Conservation (phyloP, 176 grass and related monocot genomes). For the Juncus effusus region DNA sequence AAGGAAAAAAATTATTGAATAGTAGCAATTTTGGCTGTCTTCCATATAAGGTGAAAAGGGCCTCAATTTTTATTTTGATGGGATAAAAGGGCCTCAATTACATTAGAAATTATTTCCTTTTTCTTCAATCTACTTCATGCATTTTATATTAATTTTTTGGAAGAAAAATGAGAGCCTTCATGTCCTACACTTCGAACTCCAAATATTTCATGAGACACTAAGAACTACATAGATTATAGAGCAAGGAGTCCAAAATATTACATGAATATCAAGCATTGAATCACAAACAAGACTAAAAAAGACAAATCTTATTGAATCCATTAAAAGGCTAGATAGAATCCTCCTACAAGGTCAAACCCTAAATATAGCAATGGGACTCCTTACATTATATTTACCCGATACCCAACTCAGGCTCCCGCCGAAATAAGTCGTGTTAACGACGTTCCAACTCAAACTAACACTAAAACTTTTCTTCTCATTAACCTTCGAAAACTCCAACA, state of each 20-base stretch:
- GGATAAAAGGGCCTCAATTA: no score
- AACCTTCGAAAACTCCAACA: slow-evolving; percentile 45
- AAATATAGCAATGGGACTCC: slow-evolving; percentile 54
- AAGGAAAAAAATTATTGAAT: no score
- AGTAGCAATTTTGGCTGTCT: no score
- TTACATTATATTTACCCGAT: slow-evolving; percentile 35
- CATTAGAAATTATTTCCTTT: no score
- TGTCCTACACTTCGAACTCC: no score
- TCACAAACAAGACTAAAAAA: background rate
- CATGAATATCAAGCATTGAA: background rate
- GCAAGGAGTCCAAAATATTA: background rate
- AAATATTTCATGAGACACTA: no score
- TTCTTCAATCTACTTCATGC: no score
- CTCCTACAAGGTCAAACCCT: background rate
- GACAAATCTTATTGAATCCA: background rate
- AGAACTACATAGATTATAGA: no score
- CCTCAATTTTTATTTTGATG: no score
- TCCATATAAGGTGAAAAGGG: no score
- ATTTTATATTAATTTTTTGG: no score
- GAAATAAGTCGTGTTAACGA: slow-evolving; percentile 23
- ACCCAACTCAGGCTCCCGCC: slow-evolving; percentile 62
- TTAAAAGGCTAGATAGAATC: background rate
- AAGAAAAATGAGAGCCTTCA: no score
- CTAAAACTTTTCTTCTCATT: slow-evolving; percentile 57
- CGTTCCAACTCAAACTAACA: slow-evolving; percentile 57